Base-by-base conservation (phyloP, 768 basidiomycete species). In the Tulasnella sp. region DNA sequence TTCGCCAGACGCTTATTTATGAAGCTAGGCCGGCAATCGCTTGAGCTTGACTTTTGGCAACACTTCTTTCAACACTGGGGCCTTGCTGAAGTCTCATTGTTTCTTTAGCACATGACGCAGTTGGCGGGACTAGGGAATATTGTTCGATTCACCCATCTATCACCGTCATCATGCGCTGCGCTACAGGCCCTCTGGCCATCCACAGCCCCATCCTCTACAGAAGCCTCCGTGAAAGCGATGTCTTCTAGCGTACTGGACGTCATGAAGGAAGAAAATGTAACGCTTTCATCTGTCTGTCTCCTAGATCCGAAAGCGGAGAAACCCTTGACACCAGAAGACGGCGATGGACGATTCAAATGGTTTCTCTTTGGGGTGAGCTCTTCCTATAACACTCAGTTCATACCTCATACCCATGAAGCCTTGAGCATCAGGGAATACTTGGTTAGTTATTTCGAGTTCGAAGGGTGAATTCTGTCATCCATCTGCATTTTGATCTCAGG, bases 241-340 rank as follows among this genome's bases (percentile, higher is more conserved):
- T 73, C 76, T 32, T 67, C 72, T 11, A 76, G 81, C 3, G 75
- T 92, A 0, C 66, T 82, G 21, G 77, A 83, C 2, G 71, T 87
- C n/a, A 79, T 92, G 71, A 72, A 76, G 51, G 56, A 64, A 24
- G 65, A 73, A 64, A 41, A 70, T 65, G 56, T 78, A 60, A 56
- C 75, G 0, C 68, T 84, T 3, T 76, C 81, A 0, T 78, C 78
- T 65, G 86, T 96, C 9, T 99, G 96, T 67, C 73, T 99, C 15
- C 79, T 99, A n/a, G 96, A 99, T 69, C 96, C 96, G 1, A 88
- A 84, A 68, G 93, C 93, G 0, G 74, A 81, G 54, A 70, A 74
- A 54, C 78, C 72, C 58, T 76, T 98, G 10, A 72, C 79, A 0
- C 91, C 93, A 0, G 80, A 80, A 53, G 95, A 98, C 66, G 84